phyloP scores from a whole-genome alignment of 768 basidiomycete species.

The Xanthoconium purpureum region DNA sequence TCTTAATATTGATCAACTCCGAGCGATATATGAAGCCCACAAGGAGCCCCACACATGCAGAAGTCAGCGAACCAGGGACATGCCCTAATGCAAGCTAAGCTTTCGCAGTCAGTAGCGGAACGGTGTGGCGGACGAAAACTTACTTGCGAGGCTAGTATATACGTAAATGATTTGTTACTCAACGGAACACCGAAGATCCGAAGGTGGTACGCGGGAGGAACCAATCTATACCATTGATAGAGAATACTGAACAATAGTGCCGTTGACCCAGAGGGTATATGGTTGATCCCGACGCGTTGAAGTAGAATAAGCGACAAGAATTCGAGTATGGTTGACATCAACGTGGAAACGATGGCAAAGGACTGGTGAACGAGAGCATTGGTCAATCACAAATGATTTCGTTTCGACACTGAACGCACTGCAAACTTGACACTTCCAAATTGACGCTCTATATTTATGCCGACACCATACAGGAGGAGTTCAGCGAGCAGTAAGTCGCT shows the following conservation, averaged over 20 bases:
- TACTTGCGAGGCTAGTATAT: slow-evolving; percentile 73
- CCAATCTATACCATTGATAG: slow-evolving; percentile 78
- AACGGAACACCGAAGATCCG: slow-evolving; percentile 70
- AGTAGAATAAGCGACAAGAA: slow-evolving; percentile 64
- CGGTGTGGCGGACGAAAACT: slow-evolving; percentile 12
- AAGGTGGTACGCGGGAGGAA: slow-evolving; percentile 75
- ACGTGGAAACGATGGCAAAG: slow-evolving; percentile 63
- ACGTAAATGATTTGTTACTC: slow-evolving; percentile 73
- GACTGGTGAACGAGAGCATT: slow-evolving; percentile 48
- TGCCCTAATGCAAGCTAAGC: slow-evolving; percentile 65
- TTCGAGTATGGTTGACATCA: slow-evolving; percentile 66
- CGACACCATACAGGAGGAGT: slow-evolving; percentile 68
- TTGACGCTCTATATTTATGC: slow-evolving; percentile 72
- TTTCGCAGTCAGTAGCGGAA: slow-evolving; percentile 6
- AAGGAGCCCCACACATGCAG: slow-evolving; percentile 62
- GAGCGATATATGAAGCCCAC: slow-evolving; percentile 81
- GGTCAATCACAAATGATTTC: background rate
- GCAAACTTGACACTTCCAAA: slow-evolving; percentile 89
- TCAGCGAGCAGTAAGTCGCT: slow-evolving; percentile 80
- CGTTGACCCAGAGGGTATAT: slow-evolving; percentile 74
- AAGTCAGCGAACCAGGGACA: slow-evolving; percentile 61
- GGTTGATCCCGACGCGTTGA: slow-evolving; percentile 65
- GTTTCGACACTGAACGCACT: slow-evolving; percentile 42
- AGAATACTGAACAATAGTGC: slow-evolving; percentile 74
- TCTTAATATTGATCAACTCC: slow-evolving; percentile 73